phyloP scores from a whole-genome alignment of 805 yeast genomes.

The Suhomyces sp. region DNA sequence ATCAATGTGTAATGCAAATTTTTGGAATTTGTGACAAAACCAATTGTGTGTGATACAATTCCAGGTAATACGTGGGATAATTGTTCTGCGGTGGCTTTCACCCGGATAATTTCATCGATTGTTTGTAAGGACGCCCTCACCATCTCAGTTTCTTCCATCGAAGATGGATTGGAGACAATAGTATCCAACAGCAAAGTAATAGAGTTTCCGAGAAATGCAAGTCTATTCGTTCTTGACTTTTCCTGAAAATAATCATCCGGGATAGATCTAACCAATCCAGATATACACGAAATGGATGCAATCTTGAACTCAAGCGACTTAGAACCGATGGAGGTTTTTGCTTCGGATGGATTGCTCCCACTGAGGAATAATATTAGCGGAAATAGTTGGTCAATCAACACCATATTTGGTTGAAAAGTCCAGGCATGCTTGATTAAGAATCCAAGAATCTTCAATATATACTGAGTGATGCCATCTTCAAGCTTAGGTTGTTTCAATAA shows the following conservation, averaged over 20 bases:
- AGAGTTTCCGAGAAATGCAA: constrained; percentile 30
- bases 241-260: constrained; percentile 8
- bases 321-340: neutral
- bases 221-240: constrained; percentile 14
- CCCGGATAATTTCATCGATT: constrained; percentile 13
- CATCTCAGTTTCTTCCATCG: constrained; percentile 18
- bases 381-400: constrained; percentile 34
- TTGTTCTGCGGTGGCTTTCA: constrained; percentile 28
- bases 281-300: constrained; percentile 16
- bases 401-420: constrained; percentile 22
- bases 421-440: constrained; percentile 31
- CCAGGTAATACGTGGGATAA: constrained; percentile 43
- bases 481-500: constrained; percentile 29
- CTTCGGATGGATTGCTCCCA: constrained; percentile 13
- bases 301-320: constrained; percentile 15
- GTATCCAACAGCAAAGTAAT: constrained; percentile 24
- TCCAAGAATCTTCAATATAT: constrained; percentile 28
- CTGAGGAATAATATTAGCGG: constrained; percentile 30
- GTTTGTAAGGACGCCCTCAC: constrained; percentile 13
- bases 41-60: constrained; percentile 30
- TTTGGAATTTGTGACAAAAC: constrained; percentile 21
- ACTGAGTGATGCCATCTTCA: constrained; percentile 17
- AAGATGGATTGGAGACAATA: constrained; percentile 10
- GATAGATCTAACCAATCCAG: constrained; percentile 5
- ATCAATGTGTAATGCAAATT: constrained; percentile 24